phyloP scores from a whole-genome alignment of 2,329 filamentous ascomycete species.

The Diaporthe ilicicola region DNA sequence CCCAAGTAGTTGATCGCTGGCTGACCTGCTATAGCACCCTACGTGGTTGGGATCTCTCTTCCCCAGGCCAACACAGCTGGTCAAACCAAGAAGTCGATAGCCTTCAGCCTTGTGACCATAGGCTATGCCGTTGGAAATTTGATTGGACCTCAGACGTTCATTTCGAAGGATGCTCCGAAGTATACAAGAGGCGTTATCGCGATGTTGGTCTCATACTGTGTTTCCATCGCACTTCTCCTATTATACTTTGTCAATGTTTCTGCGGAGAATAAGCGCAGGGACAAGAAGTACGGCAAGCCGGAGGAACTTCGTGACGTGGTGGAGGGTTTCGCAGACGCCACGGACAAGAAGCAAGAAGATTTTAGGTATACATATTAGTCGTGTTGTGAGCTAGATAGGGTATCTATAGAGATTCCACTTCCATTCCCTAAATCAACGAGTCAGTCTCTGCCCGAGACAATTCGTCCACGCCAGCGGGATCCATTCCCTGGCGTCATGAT shows the following conservation, averaged over 20 bases:
- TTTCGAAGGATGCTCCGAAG: slow-evolving; percentile 47
- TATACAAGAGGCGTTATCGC: slow-evolving; percentile 48
- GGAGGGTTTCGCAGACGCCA: slow-evolving; percentile 38
- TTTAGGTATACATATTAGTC: slow-evolving; percentile 41
- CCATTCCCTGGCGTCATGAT: slow-evolving; percentile 52
- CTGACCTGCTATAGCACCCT: slow-evolving; percentile 36
- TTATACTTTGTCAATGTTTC: slow-evolving; percentile 43
- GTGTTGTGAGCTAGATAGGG: no score
- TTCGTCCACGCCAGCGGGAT: slow-evolving; percentile 49
- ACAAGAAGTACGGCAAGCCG: slow-evolving; percentile 39
- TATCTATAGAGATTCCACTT: neutral
- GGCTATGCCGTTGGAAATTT: slow-evolving; percentile 51
- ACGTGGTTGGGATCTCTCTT: slow-evolving; percentile 40
- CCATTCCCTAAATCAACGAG: neutral
- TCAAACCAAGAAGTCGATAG: slow-evolving; percentile 50
- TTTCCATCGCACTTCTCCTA: slow-evolving; percentile 42
- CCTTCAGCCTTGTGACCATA: slow-evolving; percentile 49
- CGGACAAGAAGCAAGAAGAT: slow-evolving; percentile 37
- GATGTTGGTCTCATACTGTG: slow-evolving; percentile 47
- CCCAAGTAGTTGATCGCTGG: neutral
- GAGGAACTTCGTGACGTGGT: slow-evolving; percentile 34
- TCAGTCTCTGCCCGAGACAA: neutral
- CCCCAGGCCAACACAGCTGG: slow-evolving; percentile 41
- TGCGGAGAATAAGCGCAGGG: slow-evolving; percentile 38
- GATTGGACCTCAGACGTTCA: slow-evolving; percentile 52